Conservation (phyloP, 2,329 filamentous ascomycete species). For the Blastomyces gilchristii region DNA sequence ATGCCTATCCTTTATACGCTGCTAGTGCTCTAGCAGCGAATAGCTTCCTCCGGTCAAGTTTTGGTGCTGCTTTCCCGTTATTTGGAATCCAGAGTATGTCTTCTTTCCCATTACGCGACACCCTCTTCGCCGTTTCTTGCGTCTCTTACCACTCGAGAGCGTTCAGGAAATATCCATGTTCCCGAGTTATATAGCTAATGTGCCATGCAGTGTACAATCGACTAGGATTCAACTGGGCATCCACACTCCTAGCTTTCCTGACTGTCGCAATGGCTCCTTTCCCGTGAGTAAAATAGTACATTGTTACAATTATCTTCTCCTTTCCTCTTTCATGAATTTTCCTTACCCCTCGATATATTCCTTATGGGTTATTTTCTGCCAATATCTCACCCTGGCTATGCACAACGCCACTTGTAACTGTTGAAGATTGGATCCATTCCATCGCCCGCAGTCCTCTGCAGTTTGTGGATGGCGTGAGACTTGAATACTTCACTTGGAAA, state of each 20-base stretch:
- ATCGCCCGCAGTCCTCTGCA: too few relatives aligned
- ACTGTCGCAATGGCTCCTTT: constrained; percentile 37
- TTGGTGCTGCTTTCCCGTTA: constrained; percentile 68
- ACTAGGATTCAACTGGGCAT: constrained; percentile 39
- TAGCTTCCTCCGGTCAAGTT: constrained; percentile 64
- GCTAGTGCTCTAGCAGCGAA: constrained; percentile 68
- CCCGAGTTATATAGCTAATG: background rate
- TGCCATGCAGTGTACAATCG: constrained; percentile 35
- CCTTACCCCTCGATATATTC: constrained; percentile 2
- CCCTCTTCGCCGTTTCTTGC: background rate
- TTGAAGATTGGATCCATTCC: too few relatives aligned
- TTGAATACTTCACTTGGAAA: too few relatives aligned
- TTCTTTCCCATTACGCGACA: background rate
- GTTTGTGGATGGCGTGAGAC: too few relatives aligned
- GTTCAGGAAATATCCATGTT: background rate
- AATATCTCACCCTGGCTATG: background rate
- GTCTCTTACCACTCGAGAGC: too few relatives aligned
- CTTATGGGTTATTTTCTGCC: background rate
- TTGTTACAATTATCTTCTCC: background rate
- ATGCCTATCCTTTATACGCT: constrained; percentile 41
- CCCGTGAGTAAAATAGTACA: constrained; percentile 29
- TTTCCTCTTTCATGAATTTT: constrained; percentile 3
- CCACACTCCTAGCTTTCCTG: constrained; percentile 35
- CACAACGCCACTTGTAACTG: background rate
- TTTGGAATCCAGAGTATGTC: constrained; percentile 54